Conservation (phyloP, 73 alveolate species). For the Paramecium biaurelia region DNA sequence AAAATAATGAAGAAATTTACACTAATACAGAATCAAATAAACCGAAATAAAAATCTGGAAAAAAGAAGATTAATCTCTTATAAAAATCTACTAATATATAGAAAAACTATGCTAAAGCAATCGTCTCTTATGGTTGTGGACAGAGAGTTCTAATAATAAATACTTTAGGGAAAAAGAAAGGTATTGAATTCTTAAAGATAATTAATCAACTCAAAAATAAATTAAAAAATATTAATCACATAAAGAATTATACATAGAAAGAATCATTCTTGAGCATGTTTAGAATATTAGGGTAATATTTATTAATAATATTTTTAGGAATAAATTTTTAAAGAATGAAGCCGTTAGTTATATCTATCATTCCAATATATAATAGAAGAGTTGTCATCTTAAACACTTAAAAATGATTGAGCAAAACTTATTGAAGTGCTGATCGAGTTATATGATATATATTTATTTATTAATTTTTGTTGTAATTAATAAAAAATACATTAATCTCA, state of each 20-base stretch:
- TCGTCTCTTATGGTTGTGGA: background rate
- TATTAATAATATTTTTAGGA: background rate
- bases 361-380: constrained; percentile 8
- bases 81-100: background rate
- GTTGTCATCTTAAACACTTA: background rate
- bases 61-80: constrained; percentile 20
- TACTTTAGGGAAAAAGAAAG: background rate
- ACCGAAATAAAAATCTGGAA: constrained; percentile 18
- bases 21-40: background rate
- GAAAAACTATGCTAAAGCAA: constrained; percentile 24
- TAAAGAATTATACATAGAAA: background rate
- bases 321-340: background rate
- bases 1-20: background rate
- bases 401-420: background rate
- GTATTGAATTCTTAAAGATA: background rate
- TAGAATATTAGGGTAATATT: constrained; percentile 5
- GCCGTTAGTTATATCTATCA: constrained; percentile 21
- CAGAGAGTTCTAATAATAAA: background rate
- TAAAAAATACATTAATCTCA: background rate
- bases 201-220: background rate
- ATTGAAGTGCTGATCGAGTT: constrained; percentile 32
- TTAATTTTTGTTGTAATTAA: background rate
- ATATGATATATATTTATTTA: background rate
- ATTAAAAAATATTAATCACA: background rate
- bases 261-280: background rate